Evolutionary conservation across 768 basidiomycete genomes (phyloP).

Genomic region (Tulasnella sp.): DNA sequence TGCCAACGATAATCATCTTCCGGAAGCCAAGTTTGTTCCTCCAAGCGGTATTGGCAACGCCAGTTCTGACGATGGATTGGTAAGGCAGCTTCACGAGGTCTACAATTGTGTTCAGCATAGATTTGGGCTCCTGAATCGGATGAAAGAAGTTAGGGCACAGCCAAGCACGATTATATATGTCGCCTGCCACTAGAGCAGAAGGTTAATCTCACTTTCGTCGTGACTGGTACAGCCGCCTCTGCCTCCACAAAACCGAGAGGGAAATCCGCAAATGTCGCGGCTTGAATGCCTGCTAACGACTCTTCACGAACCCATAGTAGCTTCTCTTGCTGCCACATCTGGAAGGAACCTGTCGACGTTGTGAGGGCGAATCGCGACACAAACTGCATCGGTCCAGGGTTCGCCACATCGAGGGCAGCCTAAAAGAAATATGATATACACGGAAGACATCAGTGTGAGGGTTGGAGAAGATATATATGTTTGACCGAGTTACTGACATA

Average conservation of each 20-base stretch:
- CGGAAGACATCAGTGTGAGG: background rate
- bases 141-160: constrained; percentile 39
- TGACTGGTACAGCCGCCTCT: no score
- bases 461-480: background rate
- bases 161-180: no score
- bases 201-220: no score
- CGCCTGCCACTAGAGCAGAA: no score
- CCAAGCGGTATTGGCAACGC: constrained; percentile 30
- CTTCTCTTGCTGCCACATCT: constrained; percentile 55
- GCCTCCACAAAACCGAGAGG: no score
- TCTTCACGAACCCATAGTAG: constrained; percentile 77
- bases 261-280: constrained; percentile 65
- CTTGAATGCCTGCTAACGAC: constrained; percentile 49
- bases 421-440: constrained; percentile 22
- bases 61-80: constrained; percentile 25
- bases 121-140: constrained; percentile 29
- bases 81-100: constrained; percentile 20
- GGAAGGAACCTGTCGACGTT: constrained; percentile 66
- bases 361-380: constrained; percentile 43
- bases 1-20: constrained; percentile 68
- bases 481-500: constrained; percentile 38
- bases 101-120: constrained; percentile 23
- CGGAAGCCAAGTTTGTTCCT: constrained; percentile 82
- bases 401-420: constrained; percentile 45
- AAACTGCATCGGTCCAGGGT: constrained; percentile 30